Evolutionary conservation across 1,284 basidiomycete species (phyloP).

Genomic region (Apiotrichum domesticum): DNA sequence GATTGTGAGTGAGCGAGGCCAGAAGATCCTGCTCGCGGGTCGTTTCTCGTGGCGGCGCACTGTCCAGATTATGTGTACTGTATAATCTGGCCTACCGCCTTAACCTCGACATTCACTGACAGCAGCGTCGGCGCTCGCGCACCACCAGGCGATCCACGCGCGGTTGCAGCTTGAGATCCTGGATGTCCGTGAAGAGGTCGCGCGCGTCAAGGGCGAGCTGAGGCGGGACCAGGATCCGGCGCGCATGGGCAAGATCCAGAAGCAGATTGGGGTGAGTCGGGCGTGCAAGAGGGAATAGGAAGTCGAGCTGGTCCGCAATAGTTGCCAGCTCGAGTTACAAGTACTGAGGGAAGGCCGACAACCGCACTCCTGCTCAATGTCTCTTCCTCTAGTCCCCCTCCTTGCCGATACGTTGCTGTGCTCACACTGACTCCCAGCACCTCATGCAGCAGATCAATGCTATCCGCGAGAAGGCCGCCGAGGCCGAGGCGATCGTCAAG

Average conservation of each 20-base stretch:
- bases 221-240: conserved; percentile 70
- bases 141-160: conserved; percentile 40
- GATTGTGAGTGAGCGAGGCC: conserved; percentile 11
- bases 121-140: conserved; percentile 28
- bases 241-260: conserved; percentile 80
- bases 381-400: no score
- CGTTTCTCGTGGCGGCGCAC: no score
- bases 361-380: no score
- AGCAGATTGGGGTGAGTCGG: conserved; percentile 73
- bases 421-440: conserved; percentile 55
- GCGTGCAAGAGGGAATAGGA: background rate
- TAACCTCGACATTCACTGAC: no score
- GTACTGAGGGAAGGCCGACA: no score
- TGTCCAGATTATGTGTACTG: no score
- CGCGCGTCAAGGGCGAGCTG: conserved; percentile 60
- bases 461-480: conserved; percentile 89
- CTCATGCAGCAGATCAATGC: conserved; percentile 86
- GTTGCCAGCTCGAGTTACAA: no score
- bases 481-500: conserved; percentile 90
- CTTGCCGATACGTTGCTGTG: background rate
- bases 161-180: conserved; percentile 40
- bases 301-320: background rate
- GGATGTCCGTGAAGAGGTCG: conserved; percentile 57
- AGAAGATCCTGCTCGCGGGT: background rate
- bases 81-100: no score